Conservation (phyloP, 225 moss, liverwort and hornwort species). For the Thuidium tamariscinum region DNA sequence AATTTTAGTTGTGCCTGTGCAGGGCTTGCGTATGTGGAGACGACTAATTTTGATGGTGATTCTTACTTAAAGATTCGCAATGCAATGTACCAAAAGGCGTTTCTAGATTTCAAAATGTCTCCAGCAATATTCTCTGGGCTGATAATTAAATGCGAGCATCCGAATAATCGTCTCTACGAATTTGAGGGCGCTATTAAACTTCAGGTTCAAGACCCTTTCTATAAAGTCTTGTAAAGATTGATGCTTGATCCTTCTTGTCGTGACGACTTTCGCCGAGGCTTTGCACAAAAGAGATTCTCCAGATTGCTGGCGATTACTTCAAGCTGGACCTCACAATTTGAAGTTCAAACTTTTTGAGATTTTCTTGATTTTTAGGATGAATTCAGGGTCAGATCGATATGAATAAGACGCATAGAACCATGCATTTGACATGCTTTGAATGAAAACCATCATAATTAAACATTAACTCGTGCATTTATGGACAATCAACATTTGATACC, state of each 20-base stretch:
- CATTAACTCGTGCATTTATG: not conserved
- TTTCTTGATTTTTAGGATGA: not conserved
- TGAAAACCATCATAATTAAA: not conserved
- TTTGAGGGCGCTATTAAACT: constrained; percentile 85
- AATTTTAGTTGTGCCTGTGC: not conserved
- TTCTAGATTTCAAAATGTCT: constrained; percentile 53
- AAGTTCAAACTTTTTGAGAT: not conserved
- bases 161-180: constrained; percentile 67
- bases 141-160: constrained; percentile 81
- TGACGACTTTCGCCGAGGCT: not conserved
- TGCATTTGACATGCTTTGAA: not conserved
- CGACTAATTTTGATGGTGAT: constrained; percentile 80
- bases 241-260: not conserved
- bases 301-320: not conserved
- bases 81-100: constrained; percentile 58
- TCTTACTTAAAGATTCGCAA: constrained; percentile 60
- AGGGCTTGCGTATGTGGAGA: constrained; percentile 86
- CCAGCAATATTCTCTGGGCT: constrained; percentile 64
- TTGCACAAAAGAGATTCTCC: not conserved
- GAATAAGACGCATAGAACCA: not conserved
- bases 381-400: not conserved
- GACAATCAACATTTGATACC: not conserved
- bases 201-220: constrained; percentile 35
- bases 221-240: not conserved
- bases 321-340: not conserved